Evolutionary conservation across 202 grass and related monocot genomes (phyloP), one percentile per base, ranked within the genome.

Genomic region (Cymbopogon flexuosus): DNA sequence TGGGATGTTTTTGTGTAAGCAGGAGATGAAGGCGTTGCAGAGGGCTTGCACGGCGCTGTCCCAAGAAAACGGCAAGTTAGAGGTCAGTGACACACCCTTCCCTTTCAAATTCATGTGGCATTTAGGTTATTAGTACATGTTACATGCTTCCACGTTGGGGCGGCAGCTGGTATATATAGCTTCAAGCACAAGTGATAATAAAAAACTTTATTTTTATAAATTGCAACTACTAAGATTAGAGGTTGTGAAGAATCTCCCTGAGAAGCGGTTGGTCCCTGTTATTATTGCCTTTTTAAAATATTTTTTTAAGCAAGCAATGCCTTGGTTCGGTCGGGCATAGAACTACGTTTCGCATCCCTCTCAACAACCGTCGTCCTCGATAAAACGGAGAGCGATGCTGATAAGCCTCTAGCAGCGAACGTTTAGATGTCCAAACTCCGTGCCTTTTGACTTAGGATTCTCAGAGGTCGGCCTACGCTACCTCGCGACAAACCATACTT

Each of bases 11-110:
- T 2, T 24, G 0, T 33, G 14, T 70, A 72, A 49, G 66, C 56
- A 86, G 88, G 79, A 83, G 69, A 89, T 86, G 88, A 61, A 75
- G 60, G 64, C 34, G 52, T 18, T 89, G 61, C 75, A 79, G 83
- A 63, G 70, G 19, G 83, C 88, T 24, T 89, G 88, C 83, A 39
- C n/a, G 68, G 42, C 19, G 33, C 83, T 89, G 41, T 86, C 79
- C 12, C 62, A 83, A 54, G 83, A 89, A n/a, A 89, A 89, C 68
- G 14, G 79, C 51, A 83, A 78, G 46, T 73, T 89, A 57, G 79
- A 89, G 88, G 88, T 89, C 1, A 83, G 83, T 82, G 68, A 14
- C 65, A 87, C 58, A 41, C 40, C 8, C 16, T 46, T 21, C 59
- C 39, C 9, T 76, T 76, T 75, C 62, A 0, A 15, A 34, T 59